A percentile compares a stretch with the other conserved stretches of the same genome.
These are phyloP conservation scores for Fragaria iinumae DNA, from an alignment of 306 rosid species.

Conservation along the genomic window DNA sequence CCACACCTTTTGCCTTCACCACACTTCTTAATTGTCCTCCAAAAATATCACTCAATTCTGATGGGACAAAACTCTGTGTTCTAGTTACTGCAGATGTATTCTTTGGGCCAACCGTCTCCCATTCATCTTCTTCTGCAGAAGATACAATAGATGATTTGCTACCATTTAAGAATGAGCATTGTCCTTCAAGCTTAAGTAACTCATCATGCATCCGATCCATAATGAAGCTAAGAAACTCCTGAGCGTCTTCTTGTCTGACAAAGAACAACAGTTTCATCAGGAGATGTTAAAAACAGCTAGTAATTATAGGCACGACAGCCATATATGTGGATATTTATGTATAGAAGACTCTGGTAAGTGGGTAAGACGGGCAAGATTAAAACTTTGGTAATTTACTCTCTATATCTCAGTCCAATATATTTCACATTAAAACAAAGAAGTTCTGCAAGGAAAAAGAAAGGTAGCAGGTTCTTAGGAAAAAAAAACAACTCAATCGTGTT, in stretches of 20 bases:
- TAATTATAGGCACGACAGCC: background rate
- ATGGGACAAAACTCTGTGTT: slow-evolving; percentile 79
- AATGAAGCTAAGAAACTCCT: slow-evolving; percentile 89
- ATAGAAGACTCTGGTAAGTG: background rate
- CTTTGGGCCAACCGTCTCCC: slow-evolving; percentile 97
- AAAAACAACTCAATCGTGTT: background rate
- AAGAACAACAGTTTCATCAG: background rate
- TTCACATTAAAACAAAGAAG: background rate
- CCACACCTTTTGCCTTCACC: slow-evolving; percentile 77
- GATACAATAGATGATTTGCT: slow-evolving; percentile 65
- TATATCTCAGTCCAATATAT: background rate
- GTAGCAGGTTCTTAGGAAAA: background rate
- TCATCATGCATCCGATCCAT: slow-evolving; percentile 94
- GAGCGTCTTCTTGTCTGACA: slow-evolving; percentile 97
- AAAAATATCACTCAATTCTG: slow-evolving; percentile 77
- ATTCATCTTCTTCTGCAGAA: slow-evolving; percentile 84
- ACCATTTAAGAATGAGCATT: slow-evolving; percentile 43
- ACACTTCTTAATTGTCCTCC: slow-evolving; percentile 80
- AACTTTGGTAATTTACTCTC: background rate
- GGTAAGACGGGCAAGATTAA: background rate
- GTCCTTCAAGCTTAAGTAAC: slow-evolving; percentile 78
- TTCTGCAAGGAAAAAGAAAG: background rate
- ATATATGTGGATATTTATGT: background rate
- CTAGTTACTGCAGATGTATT: slow-evolving; percentile 95
- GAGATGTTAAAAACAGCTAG: slow-evolving; percentile 2